Conservation (phyloP, 345 rosid genomes). For the Bruguiera sexangula region DNA sequence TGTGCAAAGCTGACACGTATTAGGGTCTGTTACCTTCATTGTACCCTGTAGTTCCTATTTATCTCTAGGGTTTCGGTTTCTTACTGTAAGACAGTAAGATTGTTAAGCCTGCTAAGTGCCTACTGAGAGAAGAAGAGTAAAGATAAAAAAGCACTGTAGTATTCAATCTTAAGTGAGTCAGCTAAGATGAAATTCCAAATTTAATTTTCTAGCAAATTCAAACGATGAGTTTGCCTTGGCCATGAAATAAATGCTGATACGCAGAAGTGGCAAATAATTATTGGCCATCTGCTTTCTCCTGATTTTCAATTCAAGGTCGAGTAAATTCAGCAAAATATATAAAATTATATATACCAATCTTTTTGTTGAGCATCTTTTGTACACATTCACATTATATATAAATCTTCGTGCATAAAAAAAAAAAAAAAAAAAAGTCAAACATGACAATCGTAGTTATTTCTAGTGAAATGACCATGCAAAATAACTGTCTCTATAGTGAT, state of each 20-base stretch:
- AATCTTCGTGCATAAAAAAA: no score
- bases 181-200: not conserved
- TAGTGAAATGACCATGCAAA: not conserved
- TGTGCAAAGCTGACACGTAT: conserved; percentile 20
- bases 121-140: no score
- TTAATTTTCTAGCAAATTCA: not conserved
- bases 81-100: not conserved
- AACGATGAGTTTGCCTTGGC: not conserved
- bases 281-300: not conserved
- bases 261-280: not conserved
- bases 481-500: conserved; percentile 2
- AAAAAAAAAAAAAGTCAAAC: no score
- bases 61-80: conserved; percentile 11
- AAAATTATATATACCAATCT: no score
- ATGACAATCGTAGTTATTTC: not conserved
- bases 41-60: not conserved
- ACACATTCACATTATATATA: no score
- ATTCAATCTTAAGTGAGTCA: no score
- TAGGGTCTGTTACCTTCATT: not conserved
- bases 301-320: no score
- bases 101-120: no score
- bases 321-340: no score
- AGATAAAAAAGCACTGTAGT: no score
- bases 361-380: no score
- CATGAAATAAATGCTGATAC: not conserved